Evolutionary conservation across 164 flowering plant species (phyloP), one percentile per base, ranked within the genome.

Genomic region (Tinospora cordifolia): DNA sequence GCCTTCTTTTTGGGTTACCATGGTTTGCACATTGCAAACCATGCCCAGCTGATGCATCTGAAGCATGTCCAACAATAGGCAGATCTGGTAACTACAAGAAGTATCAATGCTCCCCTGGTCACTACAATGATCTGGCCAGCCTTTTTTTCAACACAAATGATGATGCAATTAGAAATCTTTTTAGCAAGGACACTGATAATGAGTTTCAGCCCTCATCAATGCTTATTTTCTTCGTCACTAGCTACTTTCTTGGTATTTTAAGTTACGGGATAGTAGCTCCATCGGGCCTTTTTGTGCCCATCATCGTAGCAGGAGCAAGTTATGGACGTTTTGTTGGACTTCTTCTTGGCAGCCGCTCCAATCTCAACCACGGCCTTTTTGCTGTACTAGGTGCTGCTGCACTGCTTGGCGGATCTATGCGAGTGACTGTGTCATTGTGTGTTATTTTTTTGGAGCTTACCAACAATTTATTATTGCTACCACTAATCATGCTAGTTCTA

Each of bases 81-180:
- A 87, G 92, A 47, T 90, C 96, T 49, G 97, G 97, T 17, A 91
- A 91, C 81, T 94, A 79, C 83, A 92, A 94, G 87, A 91, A 89
- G 75, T 92, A 85, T 68, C 97, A 94, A 36, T 94, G 98, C 49
- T 81, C 85, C 62, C 79, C 86, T 47, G 92, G 88, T 57, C 82
- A 94, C 70, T 94, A 94, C 78, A 94, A 92, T 80, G 98, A 94
- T 79, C 90, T 94, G 17, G 98, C 98, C 36, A 88, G 92, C 82
- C 92, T 94, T 26, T 85, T 94, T 49, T 89, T 94, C 79, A 94
- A 90, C 77, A 91, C 98, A 67, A 90, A 84, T 71, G 98, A 94
- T 71, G 95, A 94, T 79, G 92, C 98, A 11, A 89, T 94, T 49
- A 83, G 79, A 71, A 94, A 91, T 68, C 92, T 94, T 54, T 94